A percentile compares a stretch with the other conserved stretches of the same genome.
phyloP scores from a whole-genome alignment of 2,329 filamentous ascomycete genomes.

The Coleophoma cylindrospora region DNA sequence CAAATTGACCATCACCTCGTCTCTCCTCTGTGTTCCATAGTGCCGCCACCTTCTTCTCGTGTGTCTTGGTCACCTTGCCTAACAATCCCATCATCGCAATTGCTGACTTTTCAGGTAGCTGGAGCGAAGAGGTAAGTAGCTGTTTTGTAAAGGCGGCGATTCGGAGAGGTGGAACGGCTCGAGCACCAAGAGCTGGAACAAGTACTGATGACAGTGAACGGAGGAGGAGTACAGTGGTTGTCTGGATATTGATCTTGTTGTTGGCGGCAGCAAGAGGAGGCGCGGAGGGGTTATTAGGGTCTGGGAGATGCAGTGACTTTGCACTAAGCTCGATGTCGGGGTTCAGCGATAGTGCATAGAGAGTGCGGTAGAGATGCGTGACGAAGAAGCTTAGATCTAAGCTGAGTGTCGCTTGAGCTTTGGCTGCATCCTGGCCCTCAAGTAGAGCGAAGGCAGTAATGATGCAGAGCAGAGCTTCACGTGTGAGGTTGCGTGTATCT shows the following conservation, averaged over 20 bases:
- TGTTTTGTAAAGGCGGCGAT: conserved; percentile 94
- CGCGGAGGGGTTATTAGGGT: conserved; percentile 49
- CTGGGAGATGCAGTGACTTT: conserved; percentile 66
- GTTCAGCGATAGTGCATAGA: conserved; percentile 74
- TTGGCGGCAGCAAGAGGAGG: conserved; percentile 36
- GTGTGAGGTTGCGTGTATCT: conserved; percentile 66
- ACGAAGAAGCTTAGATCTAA: conserved; percentile 95
- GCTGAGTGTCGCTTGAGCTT: conserved; percentile 73
- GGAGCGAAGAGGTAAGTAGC: conserved; percentile 74
- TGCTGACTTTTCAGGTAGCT: conserved; percentile 85
- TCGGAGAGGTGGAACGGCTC: conserved; percentile 72
- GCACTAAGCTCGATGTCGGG: conserved; percentile 79
- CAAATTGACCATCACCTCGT: conserved; percentile 83
- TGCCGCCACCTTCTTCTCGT: conserved; percentile 76
- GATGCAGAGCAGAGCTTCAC: conserved; percentile 88
- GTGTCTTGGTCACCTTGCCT: conserved; percentile 71
- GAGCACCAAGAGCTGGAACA: conserved; percentile 67
- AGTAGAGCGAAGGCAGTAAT: conserved; percentile 96
- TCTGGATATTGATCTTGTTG: conserved; percentile 88
- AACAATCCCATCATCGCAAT: conserved; percentile 76
- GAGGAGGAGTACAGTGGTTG: conserved; percentile 86
- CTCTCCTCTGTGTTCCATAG: conserved; percentile 95
- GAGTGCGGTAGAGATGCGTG: conserved; percentile 82
- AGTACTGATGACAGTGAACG: conserved; percentile 80
- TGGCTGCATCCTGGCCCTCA: conserved; percentile 87